Evolutionary conservation across 1,284 basidiomycete genomes (phyloP).

Genomic region (Leucoagaricus sp.): DNA sequence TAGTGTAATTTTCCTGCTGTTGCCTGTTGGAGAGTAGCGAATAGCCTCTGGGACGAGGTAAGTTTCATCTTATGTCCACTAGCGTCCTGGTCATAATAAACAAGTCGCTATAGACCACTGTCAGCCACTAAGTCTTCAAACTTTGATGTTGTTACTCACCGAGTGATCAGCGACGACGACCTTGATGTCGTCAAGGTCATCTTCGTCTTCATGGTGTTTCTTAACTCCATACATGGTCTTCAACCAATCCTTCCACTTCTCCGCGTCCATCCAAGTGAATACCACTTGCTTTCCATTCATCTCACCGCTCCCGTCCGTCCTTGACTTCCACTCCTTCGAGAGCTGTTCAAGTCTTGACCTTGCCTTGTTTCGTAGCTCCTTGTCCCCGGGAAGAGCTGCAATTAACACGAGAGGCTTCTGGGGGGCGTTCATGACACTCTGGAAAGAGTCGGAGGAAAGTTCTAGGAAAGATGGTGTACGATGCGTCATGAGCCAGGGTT

Average conservation of each 20-base stretch:
- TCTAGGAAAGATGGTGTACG: slow-evolving; percentile 72
- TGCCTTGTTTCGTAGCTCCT: slow-evolving; percentile 40
- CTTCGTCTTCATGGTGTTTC: slow-evolving; percentile 26
- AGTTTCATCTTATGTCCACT: slow-evolving; percentile 55
- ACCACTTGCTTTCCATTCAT: slow-evolving; percentile 61
- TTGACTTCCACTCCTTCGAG: slow-evolving; percentile 65
- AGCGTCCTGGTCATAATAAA: slow-evolving; percentile 67
- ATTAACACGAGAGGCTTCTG: slow-evolving; percentile 78
- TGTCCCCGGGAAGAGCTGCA: slow-evolving; percentile 51
- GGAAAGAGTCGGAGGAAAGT: slow-evolving; percentile 75
- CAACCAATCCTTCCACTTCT: slow-evolving; percentile 82
- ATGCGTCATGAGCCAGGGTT: slow-evolving; percentile 62
- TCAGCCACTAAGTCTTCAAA: slow-evolving; percentile 18
- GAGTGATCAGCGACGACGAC: slow-evolving; percentile 81
- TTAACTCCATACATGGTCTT: slow-evolving; percentile 83
- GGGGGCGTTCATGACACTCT: slow-evolving; percentile 79
- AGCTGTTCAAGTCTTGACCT: slow-evolving; percentile 52
- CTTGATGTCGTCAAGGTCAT: slow-evolving; percentile 46
- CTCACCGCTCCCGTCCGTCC: slow-evolving; percentile 39
- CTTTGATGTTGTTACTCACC: slow-evolving; percentile 45
- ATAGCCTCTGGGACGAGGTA: slow-evolving; percentile 55
- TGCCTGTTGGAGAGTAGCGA: slow-evolving; percentile 72
- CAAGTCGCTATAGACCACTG: slow-evolving; percentile 46
- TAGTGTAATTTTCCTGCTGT: slow-evolving; percentile 54
- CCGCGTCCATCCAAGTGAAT: slow-evolving; percentile 85